Evolutionary conservation across 768 basidiomycete species (phyloP).

Genomic region (Pleurotus ostreatus): DNA sequence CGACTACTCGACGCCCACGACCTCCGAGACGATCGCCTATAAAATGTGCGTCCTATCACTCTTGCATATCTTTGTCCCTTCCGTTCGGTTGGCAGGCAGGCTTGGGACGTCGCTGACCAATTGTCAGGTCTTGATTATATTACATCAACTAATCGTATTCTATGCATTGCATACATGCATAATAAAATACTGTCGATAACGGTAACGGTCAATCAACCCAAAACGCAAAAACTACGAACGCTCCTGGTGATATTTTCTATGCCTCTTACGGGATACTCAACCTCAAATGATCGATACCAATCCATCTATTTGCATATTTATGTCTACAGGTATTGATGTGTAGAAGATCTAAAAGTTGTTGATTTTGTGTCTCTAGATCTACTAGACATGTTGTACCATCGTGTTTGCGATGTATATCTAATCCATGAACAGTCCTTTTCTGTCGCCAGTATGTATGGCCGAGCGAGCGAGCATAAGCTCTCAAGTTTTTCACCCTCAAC

Average conservation of each 20-base stretch:
- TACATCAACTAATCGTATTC: background rate
- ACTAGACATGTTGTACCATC: background rate
- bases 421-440: background rate
- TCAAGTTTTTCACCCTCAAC: background rate
- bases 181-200: background rate
- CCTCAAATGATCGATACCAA: background rate
- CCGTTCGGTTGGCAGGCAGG: background rate
- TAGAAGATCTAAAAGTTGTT: background rate
- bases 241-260: background rate
- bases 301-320: background rate
- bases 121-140: constrained; percentile 51
- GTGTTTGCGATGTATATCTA: background rate
- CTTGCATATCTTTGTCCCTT: background rate
- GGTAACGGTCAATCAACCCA: background rate
- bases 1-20: constrained; percentile 50
- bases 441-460: background rate
- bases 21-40: constrained; percentile 50
- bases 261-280: background rate
- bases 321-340: constrained; percentile 2
- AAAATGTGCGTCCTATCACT: constrained; percentile 72
- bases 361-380: background rate
- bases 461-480: background rate
- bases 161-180: background rate
- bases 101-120: constrained; percentile 39
- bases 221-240: background rate